Base-by-base conservation (phyloP, 345 rosid species). In the Stellera chamaejasme region DNA sequence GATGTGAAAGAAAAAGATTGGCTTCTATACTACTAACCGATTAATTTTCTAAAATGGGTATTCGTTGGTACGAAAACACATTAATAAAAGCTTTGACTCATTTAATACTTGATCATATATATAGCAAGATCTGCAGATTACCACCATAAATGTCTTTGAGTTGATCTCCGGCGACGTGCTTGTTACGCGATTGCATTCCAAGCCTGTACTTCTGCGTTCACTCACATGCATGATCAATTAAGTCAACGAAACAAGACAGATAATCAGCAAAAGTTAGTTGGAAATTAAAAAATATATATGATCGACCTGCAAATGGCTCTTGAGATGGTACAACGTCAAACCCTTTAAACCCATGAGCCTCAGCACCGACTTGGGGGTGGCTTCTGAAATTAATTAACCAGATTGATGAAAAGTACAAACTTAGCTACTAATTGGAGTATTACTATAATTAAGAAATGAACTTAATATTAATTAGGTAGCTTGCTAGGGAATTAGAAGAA, bases 341-440 rank as follows among this genome's bases (percentile, higher is more conserved):
- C 98, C 98, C 72, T 92, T 92, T 45, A 85, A 58, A 32, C 96
- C 98, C 98, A 92, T 92, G 39, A 88, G 15, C 63, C 84, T 82
- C 64, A 85, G 52, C 61, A 88, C 96, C 1, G 96, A 75, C 58
- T 92, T 92, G 19, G 98, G 98, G 50, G 98, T 92, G 45, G 98
- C 98, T 64, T 82, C 98, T 92, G 67, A 2, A 48, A 45, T 32
- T 43, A 69, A 28, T 36, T 50, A 46, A 43, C 23, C 19, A 12
- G 36, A 16, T 39, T 32, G 48, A 10, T n/a, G 44, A 36, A 50
- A 44, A 27, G 19, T 44, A 11, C 5, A 42, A 44, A 12, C 50
- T 1, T 13, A 23, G 9, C 39, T 32, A 41, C 3, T 6, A 14
- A 56, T 3, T 25, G 54, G 12, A 55, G 26, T 26, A 43, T 42